A percentile compares a stretch with the other conserved stretches of the same genome.
phyloP scores from a whole-genome alignment of 2,329 filamentous ascomycete species.

The Cordyceps sp. region DNA sequence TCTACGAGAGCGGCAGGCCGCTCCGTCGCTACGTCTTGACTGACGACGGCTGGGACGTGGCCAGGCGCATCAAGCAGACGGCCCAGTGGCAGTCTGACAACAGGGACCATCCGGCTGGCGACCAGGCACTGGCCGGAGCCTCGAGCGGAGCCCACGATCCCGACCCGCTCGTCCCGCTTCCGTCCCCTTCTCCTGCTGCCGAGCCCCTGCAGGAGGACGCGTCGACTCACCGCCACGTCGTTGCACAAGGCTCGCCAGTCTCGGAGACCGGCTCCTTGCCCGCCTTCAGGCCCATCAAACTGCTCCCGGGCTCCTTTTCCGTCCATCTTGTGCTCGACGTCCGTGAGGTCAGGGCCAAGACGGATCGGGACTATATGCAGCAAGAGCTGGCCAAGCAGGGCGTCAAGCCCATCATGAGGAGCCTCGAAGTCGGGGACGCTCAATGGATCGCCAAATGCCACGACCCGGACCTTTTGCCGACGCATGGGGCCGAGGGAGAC shows the following conservation, averaged over 20 bases:
- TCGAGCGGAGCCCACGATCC: neutral
- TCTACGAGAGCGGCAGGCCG: slow-evolving; percentile 54
- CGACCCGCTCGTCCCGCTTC: neutral
- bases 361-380: slow-evolving; percentile 62
- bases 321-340: slow-evolving; percentile 59
- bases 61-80: slow-evolving; percentile 42
- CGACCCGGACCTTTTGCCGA: slow-evolving; percentile 36
- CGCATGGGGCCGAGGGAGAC: slow-evolving; percentile 42
- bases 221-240: slow-evolving; percentile 19
- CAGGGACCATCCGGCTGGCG: slow-evolving; percentile 1
- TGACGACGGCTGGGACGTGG: slow-evolving; percentile 65
- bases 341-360: slow-evolving; percentile 57
- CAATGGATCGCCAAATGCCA: slow-evolving; percentile 65
- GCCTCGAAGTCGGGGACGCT: slow-evolving; percentile 57
- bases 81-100: slow-evolving; percentile 16
- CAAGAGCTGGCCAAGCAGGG: slow-evolving; percentile 52
- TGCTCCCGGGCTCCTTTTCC: slow-evolving; percentile 50
- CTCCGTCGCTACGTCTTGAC: slow-evolving; percentile 53
- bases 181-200: neutral
- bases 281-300: slow-evolving; percentile 38
- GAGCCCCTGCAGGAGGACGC: neutral
- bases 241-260: slow-evolving; percentile 19
- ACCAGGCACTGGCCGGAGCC: slow-evolving; percentile 1
- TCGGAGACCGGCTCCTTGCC: slow-evolving; percentile 20
- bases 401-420: slow-evolving; percentile 47